Base-by-base conservation (phyloP, 2,329 filamentous ascomycete species). In the Ceratocystis variospora region DNA sequence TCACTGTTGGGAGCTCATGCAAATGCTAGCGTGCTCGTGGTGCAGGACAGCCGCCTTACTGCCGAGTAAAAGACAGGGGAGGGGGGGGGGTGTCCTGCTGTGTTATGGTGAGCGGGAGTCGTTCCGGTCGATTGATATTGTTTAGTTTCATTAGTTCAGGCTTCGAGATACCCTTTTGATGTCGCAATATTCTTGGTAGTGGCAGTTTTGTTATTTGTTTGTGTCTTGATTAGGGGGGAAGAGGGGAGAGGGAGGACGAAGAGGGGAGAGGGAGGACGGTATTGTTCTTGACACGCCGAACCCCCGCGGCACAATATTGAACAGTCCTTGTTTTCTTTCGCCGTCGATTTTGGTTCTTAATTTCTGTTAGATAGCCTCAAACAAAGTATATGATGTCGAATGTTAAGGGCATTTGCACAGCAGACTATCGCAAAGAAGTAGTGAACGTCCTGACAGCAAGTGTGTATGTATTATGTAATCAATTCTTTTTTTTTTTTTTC, bases 11-110 rank as follows among this genome's bases (percentile, higher is more conserved):
- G 46, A 6, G 46, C 45, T 3, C 59, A 61, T 46, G 31, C 61
- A 12, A 66, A 66, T 48, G 67, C 67, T 7, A 66, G 64, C 50
- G 41, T 68, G 5, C 45, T 68, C 41, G 64, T 66, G 22, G 62
- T 65, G 33, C 64, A 68, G 59, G 66, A 63, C 53, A 12, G 61
- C 17, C 59, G 50, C 22, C 25, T 62, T 2, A n/a, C 28, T 45
- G 19, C 17, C 3, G 37, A 66, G 46, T 65, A 65, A 44, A 50
- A 41, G 37, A 12, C 37, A 5, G 12, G 37, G 19, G 45, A n/a
- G 5, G n/a, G 5, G 45, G 12, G 33, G 50, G n/a, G n/a, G n/a
- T n/a, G 19, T 3, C 48, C 19, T 12, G 3, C 5, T 33, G 31
- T 6, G 19, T 61, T 37, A 10, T 41, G 3, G 4, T 44, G 57